phyloP scores from a whole-genome alignment of 1,139 yeast genomes.

The Candida sp. region DNA sequence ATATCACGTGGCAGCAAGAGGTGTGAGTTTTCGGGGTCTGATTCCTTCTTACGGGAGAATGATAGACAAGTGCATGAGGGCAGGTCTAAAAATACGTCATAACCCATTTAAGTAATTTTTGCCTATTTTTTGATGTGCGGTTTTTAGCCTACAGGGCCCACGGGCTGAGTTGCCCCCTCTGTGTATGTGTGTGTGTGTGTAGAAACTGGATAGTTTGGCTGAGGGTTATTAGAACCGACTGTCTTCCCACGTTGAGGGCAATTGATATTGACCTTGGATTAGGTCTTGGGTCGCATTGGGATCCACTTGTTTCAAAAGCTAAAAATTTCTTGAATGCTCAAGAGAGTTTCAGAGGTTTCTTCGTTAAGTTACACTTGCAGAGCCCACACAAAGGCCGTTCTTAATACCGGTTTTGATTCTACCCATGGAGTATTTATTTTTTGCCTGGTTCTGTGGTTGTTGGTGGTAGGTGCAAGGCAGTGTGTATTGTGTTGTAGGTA shows the following conservation, averaged over 20 bases:
- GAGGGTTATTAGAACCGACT: not conserved
- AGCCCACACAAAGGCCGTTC: too few species aligned
- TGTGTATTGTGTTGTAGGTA: not conserved
- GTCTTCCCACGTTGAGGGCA: too few species aligned
- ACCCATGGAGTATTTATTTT: not conserved
- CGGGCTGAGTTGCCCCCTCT: too few species aligned
- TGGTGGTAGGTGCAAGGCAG: too few species aligned
- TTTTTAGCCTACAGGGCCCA: not conserved
- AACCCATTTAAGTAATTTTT: not conserved
- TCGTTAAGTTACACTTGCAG: too few species aligned
- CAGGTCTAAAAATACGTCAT: not conserved
- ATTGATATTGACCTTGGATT: not conserved
- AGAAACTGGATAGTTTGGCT: not conserved
- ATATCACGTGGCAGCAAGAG: too few species aligned
- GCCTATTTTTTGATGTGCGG: not conserved
- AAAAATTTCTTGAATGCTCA: not conserved
- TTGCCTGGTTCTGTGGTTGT: not conserved
- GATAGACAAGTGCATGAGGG: too few species aligned
- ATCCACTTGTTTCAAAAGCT: not conserved
- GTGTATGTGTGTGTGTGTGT: too few species aligned
- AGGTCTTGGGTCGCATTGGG: too few species aligned
- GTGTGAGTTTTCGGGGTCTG: too few species aligned
- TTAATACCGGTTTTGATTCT: too few species aligned
- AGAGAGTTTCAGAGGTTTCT: not conserved
- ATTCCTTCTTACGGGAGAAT: too few species aligned